Evolutionary conservation across 1,284 basidiomycete genomes (phyloP).

Genomic region (Mycena citricolor): DNA sequence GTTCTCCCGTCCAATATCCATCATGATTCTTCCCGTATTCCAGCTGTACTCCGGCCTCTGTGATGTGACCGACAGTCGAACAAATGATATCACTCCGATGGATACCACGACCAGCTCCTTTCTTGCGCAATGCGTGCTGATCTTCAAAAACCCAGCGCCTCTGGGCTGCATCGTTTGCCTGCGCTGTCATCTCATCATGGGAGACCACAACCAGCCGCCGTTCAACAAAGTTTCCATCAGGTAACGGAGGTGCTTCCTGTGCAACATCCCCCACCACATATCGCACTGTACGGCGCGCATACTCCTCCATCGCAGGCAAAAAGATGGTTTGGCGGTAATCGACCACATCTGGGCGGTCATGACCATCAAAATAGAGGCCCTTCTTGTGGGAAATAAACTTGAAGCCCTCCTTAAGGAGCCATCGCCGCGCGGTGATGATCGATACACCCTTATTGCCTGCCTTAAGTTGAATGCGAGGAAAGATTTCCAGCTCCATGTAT

Average conservation of each 20-base stretch:
- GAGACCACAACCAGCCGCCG: slow-evolving; percentile 30
- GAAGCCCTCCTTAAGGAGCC: slow-evolving; percentile 24
- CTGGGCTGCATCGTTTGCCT: slow-evolving; percentile 34
- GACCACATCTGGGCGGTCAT: slow-evolving; percentile 35
- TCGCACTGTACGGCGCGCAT: slow-evolving; percentile 24
- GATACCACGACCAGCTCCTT: slow-evolving; percentile 35
- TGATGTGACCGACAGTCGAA: slow-evolving; percentile 32
- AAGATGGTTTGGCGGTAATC: slow-evolving; percentile 29
- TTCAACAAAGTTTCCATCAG: slow-evolving; percentile 27
- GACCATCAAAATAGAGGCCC: slow-evolving; percentile 36
- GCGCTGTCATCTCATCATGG: slow-evolving; percentile 41
- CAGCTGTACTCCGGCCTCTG: slow-evolving; percentile 32
- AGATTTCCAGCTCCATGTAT: slow-evolving; percentile 32
- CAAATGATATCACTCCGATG: slow-evolving; percentile 35
- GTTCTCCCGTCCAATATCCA: slow-evolving; percentile 43
- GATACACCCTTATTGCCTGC: slow-evolving; percentile 22
- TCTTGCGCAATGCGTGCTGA: slow-evolving; percentile 36
- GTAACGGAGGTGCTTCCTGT: slow-evolving; percentile 21
- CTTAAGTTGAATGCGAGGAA: slow-evolving; percentile 28
- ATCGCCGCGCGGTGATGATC: slow-evolving; percentile 22
- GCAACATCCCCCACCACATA: slow-evolving; percentile 30
- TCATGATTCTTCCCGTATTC: slow-evolving; percentile 46
- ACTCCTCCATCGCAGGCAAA: slow-evolving; percentile 24
- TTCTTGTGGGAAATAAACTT: slow-evolving; percentile 31
- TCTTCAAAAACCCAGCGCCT: slow-evolving; percentile 35